A percentile compares a stretch with the other conserved stretches of the same genome.
These are phyloP conservation scores for Aspergillus egyptiacus DNA, from an alignment of 495 filamentous ascomycete species.

Conservation along the genomic window DNA sequence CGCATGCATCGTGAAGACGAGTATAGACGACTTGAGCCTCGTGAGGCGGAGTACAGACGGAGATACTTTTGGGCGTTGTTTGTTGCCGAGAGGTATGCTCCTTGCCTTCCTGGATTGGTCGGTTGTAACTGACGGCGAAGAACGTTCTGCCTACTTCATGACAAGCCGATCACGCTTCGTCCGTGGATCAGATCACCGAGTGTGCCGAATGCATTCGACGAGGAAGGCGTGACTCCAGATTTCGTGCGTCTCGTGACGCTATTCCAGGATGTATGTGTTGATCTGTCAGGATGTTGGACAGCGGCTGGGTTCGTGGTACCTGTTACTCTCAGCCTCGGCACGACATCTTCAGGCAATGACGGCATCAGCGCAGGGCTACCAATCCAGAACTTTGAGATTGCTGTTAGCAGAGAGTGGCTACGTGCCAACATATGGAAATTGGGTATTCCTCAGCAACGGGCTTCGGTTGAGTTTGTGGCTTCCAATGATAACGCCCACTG, in stretches of 20 bases:
- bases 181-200: background rate
- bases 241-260: background rate
- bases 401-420: background rate
- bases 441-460: background rate
- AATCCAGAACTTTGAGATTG: background rate
- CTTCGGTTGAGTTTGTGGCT: background rate
- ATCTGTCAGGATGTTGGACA: conserved; percentile 1
- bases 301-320: conserved; percentile 5
- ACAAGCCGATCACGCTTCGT: background rate
- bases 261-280: background rate
- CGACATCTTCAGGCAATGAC: background rate
- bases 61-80: background rate
- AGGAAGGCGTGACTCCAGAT: background rate
- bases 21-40: background rate
- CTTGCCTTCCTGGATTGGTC: too few species aligned
- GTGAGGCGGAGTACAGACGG: background rate
- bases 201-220: background rate
- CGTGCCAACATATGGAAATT: conserved; percentile 6
- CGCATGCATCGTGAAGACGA: conserved; percentile 2
- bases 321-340: background rate
- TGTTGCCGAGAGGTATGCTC: background rate
- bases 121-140: background rate
- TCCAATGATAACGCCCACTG: background rate
- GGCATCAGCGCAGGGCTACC: background rate
- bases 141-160: conserved; percentile 4